Evolutionary conservation across 73 alveolate genomes (phyloP).

Genomic region (Symbiodinium natans): DNA sequence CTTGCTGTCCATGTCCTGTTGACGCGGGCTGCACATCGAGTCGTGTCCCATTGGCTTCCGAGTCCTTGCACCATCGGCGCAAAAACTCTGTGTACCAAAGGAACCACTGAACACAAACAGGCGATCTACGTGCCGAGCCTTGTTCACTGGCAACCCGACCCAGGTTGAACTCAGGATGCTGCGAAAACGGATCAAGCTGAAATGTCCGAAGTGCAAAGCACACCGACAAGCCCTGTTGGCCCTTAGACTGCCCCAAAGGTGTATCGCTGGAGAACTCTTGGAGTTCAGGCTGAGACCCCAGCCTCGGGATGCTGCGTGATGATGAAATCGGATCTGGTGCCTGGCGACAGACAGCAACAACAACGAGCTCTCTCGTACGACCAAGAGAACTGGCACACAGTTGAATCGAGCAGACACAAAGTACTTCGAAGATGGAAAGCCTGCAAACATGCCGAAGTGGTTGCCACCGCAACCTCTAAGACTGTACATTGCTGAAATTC

Average conservation of each 20-base stretch:
- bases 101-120: not conserved
- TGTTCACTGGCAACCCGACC: conserved; percentile 65
- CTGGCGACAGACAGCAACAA: not conserved
- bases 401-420: no score
- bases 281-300: no score
- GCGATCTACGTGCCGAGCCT: not conserved
- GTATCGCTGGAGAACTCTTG: no score
- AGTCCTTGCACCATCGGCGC: not conserved
- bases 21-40: conserved; percentile 10
- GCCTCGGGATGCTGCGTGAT: conserved; percentile 75
- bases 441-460: conserved; percentile 92
- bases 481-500: conserved; percentile 83
- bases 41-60: conserved; percentile 61
- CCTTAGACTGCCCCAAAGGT: no score
- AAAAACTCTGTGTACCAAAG: not conserved
- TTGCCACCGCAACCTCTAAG: conserved; percentile 78
- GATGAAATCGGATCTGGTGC: conserved; percentile 67
- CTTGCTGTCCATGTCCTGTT: conserved; percentile 40
- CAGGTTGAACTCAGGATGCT: conserved; percentile 46
- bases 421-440: no score
- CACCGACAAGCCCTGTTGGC: no score
- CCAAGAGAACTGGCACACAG: not conserved
- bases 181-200: no score
- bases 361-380: not conserved
- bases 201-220: no score